Evolutionary conservation across 2,329 filamentous ascomycete genomes (phyloP), one percentile per base, ranked within the genome.

Genomic region (Didymellaceae sp.): DNA sequence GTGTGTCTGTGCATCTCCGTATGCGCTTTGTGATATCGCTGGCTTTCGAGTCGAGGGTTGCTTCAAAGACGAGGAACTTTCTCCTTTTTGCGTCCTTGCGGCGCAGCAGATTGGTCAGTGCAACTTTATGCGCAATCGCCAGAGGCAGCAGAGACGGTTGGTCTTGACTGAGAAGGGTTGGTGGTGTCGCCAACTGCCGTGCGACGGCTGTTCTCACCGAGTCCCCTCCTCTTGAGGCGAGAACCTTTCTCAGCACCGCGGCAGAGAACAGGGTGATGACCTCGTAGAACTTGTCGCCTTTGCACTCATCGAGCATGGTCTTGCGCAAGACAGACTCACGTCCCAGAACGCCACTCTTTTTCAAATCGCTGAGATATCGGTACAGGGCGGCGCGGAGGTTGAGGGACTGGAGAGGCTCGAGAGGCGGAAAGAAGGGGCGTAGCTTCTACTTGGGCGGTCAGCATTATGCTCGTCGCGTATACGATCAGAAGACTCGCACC

Each of bases 301-400:
- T 92, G 75, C 94, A 99, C 63, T 99, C 93, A 68, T 99, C 94
- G 42, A 99, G 79, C 90, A 97, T 96, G 0, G 91, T 96, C 77
- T 96, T 97, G 42, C 94, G 85, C 24, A 97, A 76, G 1, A 95
- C 83, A 0, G 84, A 83, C 66, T 96, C 91, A 40, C 90, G 82
- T 3, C 91, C 90, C 7, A 97, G 78, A 0, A 87, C 78, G 22
- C 91, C 92, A 75, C 85, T 90, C 77, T 95, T 96, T 78, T 97
- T 97, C 52, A 91, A 79, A 42, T 90, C 87, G 57, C 93, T 89
- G 45, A 99, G 83, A 59, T 82, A 86, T 72, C 91, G 85, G 63
- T 92, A 88, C 7, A 97, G 80, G 7, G 90, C 91, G 24, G 90
- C 86, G 41, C 94, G 90, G 6, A 99, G 82, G 69, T 96, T 96